Evolutionary conservation across 352 stramenopile species (phyloP), one percentile per base, ranked within the genome.

Genomic region (Pythium chondricola): DNA sequence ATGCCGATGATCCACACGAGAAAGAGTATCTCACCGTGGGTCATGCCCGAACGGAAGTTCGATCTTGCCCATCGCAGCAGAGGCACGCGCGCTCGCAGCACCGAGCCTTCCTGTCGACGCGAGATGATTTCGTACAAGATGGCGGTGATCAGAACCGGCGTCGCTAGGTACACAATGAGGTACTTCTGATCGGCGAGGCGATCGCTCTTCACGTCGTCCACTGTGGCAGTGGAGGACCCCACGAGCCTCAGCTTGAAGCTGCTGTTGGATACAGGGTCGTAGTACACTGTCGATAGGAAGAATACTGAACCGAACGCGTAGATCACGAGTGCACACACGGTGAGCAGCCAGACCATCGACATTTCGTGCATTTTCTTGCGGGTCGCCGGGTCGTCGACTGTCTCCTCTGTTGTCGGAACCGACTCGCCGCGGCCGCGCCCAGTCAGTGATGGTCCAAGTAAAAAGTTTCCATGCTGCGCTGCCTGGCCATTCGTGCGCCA

Each of bases 281-380:
- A 48, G 17, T 37, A 48, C 42, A 7, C 13, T 13, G 42, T 36
- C 27, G 42, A 48, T 11, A 48, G 22, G 26, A 48, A 48, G 26
- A 48, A 36, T 14, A 37, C 42, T 5, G 42, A 48, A 9, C 39
- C 22, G 22, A 25, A 26, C 9, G 39, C 39, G 11, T 24, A 30
- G 7, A 45, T 11, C 9, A 45, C 18, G 18, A 45, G 8, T 29
- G 17, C 17, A n/a, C 39, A 45, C 7, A 29, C 22, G 7, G 18
- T 45, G 7, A 45, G 10, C 8, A 14, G 13, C 39, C 39, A 45
- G 16, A 45, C 18, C 16, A 45, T 14, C 35, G 35, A 17, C 35
- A 41, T 22, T 6, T 8, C 35, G 35, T 41, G 14, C 8, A 22
- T 22, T 17, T 41, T 9, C 29, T 13, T 33, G 7, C 13, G 35